Percentiles rank a stretch among this genome's conserved stretches.
phyloP scores from a whole-genome alignment of 441 rosid species.

The Gossypium gossypioides region DNA sequence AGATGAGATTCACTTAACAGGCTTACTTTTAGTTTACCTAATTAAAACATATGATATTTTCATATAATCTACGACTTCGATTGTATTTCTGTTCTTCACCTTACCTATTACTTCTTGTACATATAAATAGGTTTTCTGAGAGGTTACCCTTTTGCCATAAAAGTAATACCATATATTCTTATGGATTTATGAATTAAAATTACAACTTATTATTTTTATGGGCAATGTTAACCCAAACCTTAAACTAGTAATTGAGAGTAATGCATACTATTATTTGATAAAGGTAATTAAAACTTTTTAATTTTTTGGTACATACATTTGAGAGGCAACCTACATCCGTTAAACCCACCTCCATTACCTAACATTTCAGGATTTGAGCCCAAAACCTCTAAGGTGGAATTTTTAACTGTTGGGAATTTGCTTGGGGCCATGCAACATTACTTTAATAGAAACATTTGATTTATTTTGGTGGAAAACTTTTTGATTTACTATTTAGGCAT shows the following conservation, averaged over 20 bases:
- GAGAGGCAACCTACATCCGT: background rate
- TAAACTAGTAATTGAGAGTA: background rate
- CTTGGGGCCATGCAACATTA: background rate
- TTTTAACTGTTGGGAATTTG: background rate
- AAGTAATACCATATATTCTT: background rate
- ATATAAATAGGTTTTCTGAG: background rate
- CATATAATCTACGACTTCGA: background rate
- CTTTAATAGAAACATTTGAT: background rate
- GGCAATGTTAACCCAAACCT: background rate
- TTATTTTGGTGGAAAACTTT: background rate
- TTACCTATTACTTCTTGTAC: background rate
- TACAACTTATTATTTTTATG: background rate
- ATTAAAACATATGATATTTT: background rate
- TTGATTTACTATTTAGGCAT: background rate
- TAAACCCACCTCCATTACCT: background rate
- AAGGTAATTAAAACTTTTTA: background rate
- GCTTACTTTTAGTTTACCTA: background rate
- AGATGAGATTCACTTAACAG: background rate
- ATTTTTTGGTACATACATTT: background rate
- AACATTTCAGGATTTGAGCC: background rate
- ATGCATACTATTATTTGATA: background rate
- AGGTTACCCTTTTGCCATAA: background rate
- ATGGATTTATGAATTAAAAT: background rate
- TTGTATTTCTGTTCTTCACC: background rate
- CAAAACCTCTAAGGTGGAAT: background rate